These are phyloP conservation scores for Cercophora scortea DNA, from an alignment of 495 filamentous ascomycete genomes.

Conservation along the genomic window DNA sequence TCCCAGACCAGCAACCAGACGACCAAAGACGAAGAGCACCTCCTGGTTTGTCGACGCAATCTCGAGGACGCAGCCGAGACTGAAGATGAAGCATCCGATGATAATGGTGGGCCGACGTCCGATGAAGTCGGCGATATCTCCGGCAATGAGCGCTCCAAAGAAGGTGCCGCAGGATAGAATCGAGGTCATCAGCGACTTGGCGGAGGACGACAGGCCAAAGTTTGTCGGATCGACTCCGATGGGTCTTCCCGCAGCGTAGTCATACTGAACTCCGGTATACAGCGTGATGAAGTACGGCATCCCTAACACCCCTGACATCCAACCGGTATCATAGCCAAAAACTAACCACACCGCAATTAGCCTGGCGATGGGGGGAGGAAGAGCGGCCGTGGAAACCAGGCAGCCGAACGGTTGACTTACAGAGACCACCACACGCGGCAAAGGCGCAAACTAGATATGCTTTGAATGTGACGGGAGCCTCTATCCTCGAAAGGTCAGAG, in stretches of 20 bases:
- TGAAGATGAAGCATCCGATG: conserved; percentile 54
- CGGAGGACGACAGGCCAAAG: conserved; percentile 22
- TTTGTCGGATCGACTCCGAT: conserved; percentile 23
- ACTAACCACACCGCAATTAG: conserved; percentile 13
- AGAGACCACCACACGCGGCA: conserved; percentile 58
- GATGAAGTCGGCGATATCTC: conserved; percentile 59
- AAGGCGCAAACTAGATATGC: conserved; percentile 62
- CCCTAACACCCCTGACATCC: conserved; percentile 52
- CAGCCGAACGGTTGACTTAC: conserved; percentile 8
- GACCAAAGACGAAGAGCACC: conserved; percentile 52
- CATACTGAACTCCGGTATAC: conserved; percentile 58
- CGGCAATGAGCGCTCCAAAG: conserved; percentile 63
- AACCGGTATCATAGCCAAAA: conserved; percentile 60
- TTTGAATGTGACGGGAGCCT: conserved; percentile 58
- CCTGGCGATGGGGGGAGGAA: no score
- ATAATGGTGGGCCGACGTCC: conserved; percentile 64
- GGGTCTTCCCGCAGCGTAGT: conserved; percentile 38
- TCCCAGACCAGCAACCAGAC: conserved; percentile 61
- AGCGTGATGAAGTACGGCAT: conserved; percentile 46
- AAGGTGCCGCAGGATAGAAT: conserved; percentile 70
- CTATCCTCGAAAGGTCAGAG: conserved; percentile 43
- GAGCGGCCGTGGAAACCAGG: no score
- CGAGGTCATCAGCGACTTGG: conserved; percentile 62
- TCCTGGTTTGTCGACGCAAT: conserved; percentile 30
- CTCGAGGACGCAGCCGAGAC: conserved; percentile 56